Percentiles rank a stretch among this genome's conserved stretches.
These are phyloP conservation scores for Phaeoacremonium minimum DNA, from an alignment of 2,329 filamentous ascomycete species.

Conservation along the genomic window DNA sequence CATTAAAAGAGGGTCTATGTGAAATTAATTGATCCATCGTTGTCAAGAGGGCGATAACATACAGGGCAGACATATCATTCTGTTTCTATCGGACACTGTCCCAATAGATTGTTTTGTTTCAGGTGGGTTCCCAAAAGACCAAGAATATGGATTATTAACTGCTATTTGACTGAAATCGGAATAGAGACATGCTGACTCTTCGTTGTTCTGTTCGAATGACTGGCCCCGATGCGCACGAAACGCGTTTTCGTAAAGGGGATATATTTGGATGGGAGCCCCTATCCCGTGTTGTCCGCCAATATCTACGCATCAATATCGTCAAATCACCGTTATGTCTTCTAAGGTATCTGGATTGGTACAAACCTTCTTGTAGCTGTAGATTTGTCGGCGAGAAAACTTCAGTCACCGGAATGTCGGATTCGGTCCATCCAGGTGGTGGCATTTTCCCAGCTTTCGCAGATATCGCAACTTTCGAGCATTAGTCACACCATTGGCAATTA, in stretches of 20 bases:
- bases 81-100: constrained; percentile 49
- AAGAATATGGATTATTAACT: constrained; percentile 46
- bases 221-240: constrained; percentile 55
- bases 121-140: constrained; percentile 46
- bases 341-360: too few relatives aligned
- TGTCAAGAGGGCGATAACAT: constrained; percentile 15
- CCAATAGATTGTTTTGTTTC: constrained; percentile 47
- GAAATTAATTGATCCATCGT: not conserved
- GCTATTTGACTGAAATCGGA: constrained; percentile 56
- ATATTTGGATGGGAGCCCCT: constrained; percentile 62
- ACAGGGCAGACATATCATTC: constrained; percentile 69
- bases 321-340: too few relatives aligned
- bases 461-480: too few relatives aligned
- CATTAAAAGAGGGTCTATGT: constrained; percentile 61
- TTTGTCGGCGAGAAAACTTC: constrained; percentile 29
- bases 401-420: constrained; percentile 24
- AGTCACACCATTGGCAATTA: too few relatives aligned
- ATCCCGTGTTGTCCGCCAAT: constrained; percentile 53
- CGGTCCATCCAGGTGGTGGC: constrained; percentile 58
- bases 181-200: constrained; percentile 57
- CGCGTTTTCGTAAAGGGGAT: constrained; percentile 63
- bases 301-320: too few relatives aligned
- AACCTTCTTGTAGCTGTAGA: constrained; percentile 36
- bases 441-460: constrained; percentile 23
- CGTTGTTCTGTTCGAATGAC: constrained; percentile 47